Base-by-base conservation (phyloP, 2,329 filamentous ascomycete species). In the Ophiosphaerella narmari region DNA sequence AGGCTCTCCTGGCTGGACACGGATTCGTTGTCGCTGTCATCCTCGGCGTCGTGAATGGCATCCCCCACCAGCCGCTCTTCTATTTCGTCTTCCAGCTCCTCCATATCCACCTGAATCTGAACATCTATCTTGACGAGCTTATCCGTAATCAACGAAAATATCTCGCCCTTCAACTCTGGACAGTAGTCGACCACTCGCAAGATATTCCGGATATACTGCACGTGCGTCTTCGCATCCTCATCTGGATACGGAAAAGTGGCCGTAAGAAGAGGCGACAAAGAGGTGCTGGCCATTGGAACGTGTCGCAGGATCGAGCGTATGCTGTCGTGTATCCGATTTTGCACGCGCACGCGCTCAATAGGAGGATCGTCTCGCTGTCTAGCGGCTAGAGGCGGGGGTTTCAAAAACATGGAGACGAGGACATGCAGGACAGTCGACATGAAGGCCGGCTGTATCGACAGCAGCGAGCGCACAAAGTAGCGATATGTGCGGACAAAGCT, bases 111-210 rank as follows among this genome's bases (percentile, higher is more conserved):
- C 74, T 97, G 93, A 73, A 97, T 94, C 69, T 97, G 90, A 1
- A 96, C 91, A 69, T 99, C 94, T 50, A 97, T 90, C 74, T 94
- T 94, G 65, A 97, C 90, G 7, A 97, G 81, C 55, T 90, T 87
- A 61, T 93, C 89, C 36, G 91, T 88, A 40, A 97, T 88, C 11
- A 96, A 77, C 48, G 91, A 86, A 56, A 96, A 81, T 21, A 97
- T 86, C 54, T 95, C 89, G 7, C 88, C 84, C 54, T 87, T 87
- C 32, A 97, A 77, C 51, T 89, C 86, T 0, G 90, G 87, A 1
- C 88, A 84, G 67, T 96, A 96, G 41, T 85, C 81, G 45, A 88
- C 86, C 31, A 97, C 78, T 50, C 82, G 84, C 23, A 97, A 78
- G 8, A 97, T 78, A 68, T 97, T 96, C 63, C 88, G 82, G 50